These are phyloP conservation scores for Penicillium egyptiacum DNA, from an alignment of 495 filamentous ascomycete species.

Conservation along the genomic window DNA sequence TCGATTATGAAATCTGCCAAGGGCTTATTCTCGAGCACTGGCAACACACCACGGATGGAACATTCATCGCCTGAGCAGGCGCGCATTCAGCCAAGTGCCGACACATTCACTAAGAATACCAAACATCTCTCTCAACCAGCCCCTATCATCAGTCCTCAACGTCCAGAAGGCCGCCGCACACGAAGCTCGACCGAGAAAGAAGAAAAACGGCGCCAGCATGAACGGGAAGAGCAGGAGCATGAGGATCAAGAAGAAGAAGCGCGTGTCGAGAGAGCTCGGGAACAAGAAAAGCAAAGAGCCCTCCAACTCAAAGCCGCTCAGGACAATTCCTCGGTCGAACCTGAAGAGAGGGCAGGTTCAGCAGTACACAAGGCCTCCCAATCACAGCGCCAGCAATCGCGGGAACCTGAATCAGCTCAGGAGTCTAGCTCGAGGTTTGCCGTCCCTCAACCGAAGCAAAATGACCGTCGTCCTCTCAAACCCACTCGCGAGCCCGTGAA, in stretches of 20 bases:
- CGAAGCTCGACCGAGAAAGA: constrained; percentile 73
- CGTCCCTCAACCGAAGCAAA: constrained; percentile 51
- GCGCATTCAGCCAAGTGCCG: constrained; percentile 22
- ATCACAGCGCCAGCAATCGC: constrained; percentile 50
- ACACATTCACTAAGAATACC: constrained; percentile 12
- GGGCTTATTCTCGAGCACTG: constrained; percentile 77
- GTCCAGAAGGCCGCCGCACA: constrained; percentile 58
- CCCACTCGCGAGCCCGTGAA: constrained; percentile 65
- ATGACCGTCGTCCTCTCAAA: constrained; percentile 65
- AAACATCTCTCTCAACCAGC: constrained; percentile 22
- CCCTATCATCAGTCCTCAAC: constrained; percentile 32
- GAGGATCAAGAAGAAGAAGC: constrained; percentile 59
- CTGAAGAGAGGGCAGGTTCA: constrained; percentile 41
- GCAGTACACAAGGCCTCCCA: constrained; percentile 45
- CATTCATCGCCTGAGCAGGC: constrained; percentile 46
- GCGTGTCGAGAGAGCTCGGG: constrained; percentile 60
- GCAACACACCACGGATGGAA: constrained; percentile 69
- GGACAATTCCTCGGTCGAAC: constrained; percentile 35
- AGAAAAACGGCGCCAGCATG: constrained; percentile 63
- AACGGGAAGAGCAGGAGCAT: constrained; percentile 49
- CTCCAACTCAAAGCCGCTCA: constrained; percentile 39
- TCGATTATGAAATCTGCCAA: constrained; percentile 85
- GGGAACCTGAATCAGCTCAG: constrained; percentile 31
- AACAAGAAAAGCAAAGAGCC: constrained; percentile 61
- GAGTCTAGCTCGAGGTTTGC: constrained; percentile 41